Base-by-base conservation (phyloP, 2,329 filamentous ascomycete species). In the Chrysosporium queenslandicum region DNA sequence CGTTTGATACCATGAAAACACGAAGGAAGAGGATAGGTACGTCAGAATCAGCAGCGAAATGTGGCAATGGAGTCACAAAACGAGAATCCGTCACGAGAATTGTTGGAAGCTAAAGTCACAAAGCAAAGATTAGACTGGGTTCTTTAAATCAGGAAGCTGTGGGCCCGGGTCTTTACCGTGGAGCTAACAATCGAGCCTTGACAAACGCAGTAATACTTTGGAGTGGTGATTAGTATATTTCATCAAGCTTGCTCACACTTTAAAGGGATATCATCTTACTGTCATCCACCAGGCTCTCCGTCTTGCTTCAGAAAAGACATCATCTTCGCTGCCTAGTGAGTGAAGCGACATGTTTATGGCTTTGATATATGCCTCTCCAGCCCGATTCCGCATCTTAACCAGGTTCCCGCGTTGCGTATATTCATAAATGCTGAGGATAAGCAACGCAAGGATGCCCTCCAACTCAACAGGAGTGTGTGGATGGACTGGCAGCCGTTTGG, bases 211-310 rank as follows among this genome's bases (percentile, higher is more conserved):
- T 72, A 71, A 54, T 71, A 74, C 69, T 73, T n/a, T n/a, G 42
- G 21, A 16, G 8, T 14, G 16, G 7, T 39, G 5, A 16, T 46
- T 52, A 52, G 36, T 6, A 46, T 41, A 36, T 27, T 23, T 16
- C 45, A 16, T 23, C 41, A 49, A 29, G 3, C 14, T 12, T n/a
- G n/a, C 16, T 25, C 18, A 27, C 18, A n/a, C 4, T 16, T 18
- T 9, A 16, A n/a, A 21, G 25, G 20, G 14, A 23, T 4, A 32
- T 32, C 42, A 23, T 20, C 63, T 51, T 63, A 73, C 71, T 55
- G 69, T 73, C 71, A 74, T 74, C 71, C 71, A 74, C 71, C 71
- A 74, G 37, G 70, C 69, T 60, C 71, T 64, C 40, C 70, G 62
- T 50, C 62, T 66, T 39, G 69, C 70, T 56, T 74, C 71, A 4